phyloP scores from a whole-genome alignment of 2,329 filamentous ascomycete genomes.

The Talaromyces funiculosus region DNA sequence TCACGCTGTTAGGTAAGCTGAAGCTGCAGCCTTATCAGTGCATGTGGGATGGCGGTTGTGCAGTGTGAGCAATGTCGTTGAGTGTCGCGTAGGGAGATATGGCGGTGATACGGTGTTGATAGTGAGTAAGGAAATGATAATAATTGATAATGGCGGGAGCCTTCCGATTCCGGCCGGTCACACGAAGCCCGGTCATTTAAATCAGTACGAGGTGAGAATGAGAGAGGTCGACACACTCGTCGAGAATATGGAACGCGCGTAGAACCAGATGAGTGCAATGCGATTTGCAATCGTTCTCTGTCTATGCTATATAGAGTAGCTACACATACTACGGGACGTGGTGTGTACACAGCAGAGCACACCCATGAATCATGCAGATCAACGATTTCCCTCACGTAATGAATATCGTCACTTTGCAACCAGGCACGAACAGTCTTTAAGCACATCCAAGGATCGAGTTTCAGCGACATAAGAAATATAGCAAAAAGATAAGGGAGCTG shows the following conservation, averaged over 20 bases:
- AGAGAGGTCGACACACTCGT: too few relatives aligned
- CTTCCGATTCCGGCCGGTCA: slow-evolving; percentile 5
- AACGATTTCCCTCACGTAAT: slow-evolving; percentile 5
- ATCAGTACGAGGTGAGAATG: too few relatives aligned
- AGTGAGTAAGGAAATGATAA: not conserved
- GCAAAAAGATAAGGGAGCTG: not conserved
- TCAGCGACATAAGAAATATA: not conserved
- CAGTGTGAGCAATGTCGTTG: not conserved
- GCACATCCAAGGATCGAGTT: not conserved
- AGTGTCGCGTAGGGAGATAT: not conserved
- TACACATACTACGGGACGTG: not conserved
- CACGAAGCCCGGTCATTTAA: not conserved
- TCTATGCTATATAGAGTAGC: not conserved
- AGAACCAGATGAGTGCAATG: not conserved
- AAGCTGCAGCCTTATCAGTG: slow-evolving; percentile 7
- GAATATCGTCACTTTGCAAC: not conserved
- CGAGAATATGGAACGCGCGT: not conserved
- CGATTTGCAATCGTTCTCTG: not conserved
- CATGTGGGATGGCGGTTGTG: not conserved
- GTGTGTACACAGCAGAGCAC: not conserved
- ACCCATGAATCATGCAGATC: slow-evolving; percentile 2
- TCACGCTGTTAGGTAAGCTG: slow-evolving; percentile 1
- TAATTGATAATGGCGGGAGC: not conserved
- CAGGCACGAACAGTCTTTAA: not conserved
- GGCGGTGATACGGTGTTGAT: not conserved